Base-by-base conservation (phyloP, 2,329 filamentous ascomycete genomes). In the Triangularia verruculosa region DNA sequence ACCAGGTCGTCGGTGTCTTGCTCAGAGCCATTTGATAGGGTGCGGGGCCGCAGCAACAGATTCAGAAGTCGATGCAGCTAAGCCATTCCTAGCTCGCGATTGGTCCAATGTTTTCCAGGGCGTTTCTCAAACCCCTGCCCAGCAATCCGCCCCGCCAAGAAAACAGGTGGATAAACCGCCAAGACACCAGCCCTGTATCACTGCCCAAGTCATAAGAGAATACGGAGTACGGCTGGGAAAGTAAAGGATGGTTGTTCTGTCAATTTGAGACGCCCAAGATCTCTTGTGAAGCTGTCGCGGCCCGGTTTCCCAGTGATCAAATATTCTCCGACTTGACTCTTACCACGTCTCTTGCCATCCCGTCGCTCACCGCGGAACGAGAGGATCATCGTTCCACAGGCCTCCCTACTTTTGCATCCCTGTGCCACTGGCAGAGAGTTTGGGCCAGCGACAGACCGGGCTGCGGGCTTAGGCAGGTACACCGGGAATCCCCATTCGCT, bases 71-170 rank as follows among this genome's bases (percentile, higher is more conserved):
- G 57, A 64, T 64, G 64, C 64, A 64, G 60, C 55, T 52, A 62
- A 54, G 6, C 27, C 61, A 51, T 12, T n/a, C 17, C 2, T 2
- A 1, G 12, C 24, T 17, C 55, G n/a, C 68, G 63, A 71, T 71
- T 71, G 68, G 70, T 9, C 52, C 17, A 30, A 1, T 67, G 68
- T 70, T 70, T 71, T 59, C 11, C 34, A 52, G 59, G 60, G 62
- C 54, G 43, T 62, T 67, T 59, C 61, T 54, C 58, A 20, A 28
- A 17, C 55, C 61, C 64, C 61, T 60, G 64, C 47, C 39, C 39
- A 20, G 7, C 39, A 47, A 20, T 47, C 43, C 57, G 43, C 57
- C 17, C 27, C 53, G 27, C n/a, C 57, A 30, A 17, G n/a, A 27
- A 25, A n/a, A 2, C 30, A 22, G 39, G 51, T 39, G 24, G 30